Conservation (phyloP, 78 protist genomes). For the Mastigamoeba balamuthi region DNA sequence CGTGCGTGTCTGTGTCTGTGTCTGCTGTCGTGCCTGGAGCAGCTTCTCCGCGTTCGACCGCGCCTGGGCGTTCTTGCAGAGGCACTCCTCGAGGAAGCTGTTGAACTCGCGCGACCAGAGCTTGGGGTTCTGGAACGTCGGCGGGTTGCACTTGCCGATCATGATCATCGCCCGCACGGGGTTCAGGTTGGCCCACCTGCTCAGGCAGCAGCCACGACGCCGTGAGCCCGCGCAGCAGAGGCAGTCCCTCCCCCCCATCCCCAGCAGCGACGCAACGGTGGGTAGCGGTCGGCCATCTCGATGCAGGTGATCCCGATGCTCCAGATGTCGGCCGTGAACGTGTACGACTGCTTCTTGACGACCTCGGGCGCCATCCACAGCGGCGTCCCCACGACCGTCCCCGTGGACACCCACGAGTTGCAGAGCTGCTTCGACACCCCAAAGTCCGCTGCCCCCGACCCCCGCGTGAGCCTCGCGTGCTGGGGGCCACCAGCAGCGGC, state of each 20-base stretch:
- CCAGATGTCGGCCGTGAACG: slow-evolving; percentile 72
- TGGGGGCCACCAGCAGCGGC: neutral
- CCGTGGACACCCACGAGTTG: slow-evolving; percentile 34
- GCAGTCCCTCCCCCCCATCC: too few species aligned
- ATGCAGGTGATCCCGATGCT: slow-evolving; percentile 75
- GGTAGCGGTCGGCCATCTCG: slow-evolving; percentile 69
- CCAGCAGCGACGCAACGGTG: too few species aligned
- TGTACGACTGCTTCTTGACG: too few species aligned
- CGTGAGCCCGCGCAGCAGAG: slow-evolving; percentile 37
- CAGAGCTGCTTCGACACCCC: slow-evolving; percentile 45
- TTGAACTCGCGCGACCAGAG: slow-evolving; percentile 32
- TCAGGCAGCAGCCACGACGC: neutral
- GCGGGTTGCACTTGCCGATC: slow-evolving; percentile 47
- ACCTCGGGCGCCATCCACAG: slow-evolving; percentile 93
- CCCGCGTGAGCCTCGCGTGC: neutral
- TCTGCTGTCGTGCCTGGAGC: slow-evolving; percentile 4
- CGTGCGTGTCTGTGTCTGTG: too few species aligned
- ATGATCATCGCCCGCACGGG: slow-evolving; percentile 5
- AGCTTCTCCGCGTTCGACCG: slow-evolving; percentile 65
- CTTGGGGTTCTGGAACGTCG: slow-evolving; percentile 40
- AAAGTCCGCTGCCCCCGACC: slow-evolving; percentile 22
- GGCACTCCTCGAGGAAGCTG: slow-evolving; percentile 62
- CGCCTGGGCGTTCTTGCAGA: slow-evolving; percentile 53
- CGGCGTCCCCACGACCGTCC: slow-evolving; percentile 73
- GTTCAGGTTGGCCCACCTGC: neutral